These are phyloP conservation scores for Pseudevernia furfuracea DNA, from an alignment of 495 filamentous ascomycete species.

Conservation along the genomic window DNA sequence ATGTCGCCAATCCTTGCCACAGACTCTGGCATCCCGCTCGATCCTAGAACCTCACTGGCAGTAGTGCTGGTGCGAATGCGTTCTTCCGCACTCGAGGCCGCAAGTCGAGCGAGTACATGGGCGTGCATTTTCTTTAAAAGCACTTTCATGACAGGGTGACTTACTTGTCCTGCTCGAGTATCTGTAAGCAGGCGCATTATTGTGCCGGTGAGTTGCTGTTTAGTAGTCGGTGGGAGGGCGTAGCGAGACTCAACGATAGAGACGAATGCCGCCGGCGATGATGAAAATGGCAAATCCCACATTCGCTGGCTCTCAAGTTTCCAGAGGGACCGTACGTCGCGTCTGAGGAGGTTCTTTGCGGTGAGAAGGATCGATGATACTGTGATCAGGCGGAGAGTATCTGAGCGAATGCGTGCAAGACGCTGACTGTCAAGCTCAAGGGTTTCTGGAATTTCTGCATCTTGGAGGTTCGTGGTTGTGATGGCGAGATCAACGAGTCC, in stretches of 20 bases:
- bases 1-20: slow-evolving; percentile 74
- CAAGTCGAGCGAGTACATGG: slow-evolving; percentile 70
- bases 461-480: slow-evolving; percentile 46
- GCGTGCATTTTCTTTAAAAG: slow-evolving; percentile 31
- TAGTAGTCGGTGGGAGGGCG: slow-evolving; percentile 58
- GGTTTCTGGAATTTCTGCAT: slow-evolving; percentile 70
- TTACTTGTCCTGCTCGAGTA: slow-evolving; percentile 32
- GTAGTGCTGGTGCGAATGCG: slow-evolving; percentile 71
- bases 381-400: slow-evolving; percentile 67
- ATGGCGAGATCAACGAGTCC: slow-evolving; percentile 60
- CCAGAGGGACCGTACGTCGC: slow-evolving; percentile 86
- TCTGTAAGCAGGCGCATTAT: slow-evolving; percentile 49
- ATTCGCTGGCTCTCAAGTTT: slow-evolving; percentile 76
- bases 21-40: slow-evolving; percentile 80
- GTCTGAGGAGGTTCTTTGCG: slow-evolving; percentile 90
- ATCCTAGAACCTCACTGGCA: slow-evolving; percentile 73
- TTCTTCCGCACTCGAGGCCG: slow-evolving; percentile 69
- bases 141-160: slow-evolving; percentile 35
- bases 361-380: slow-evolving; percentile 78
- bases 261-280: slow-evolving; percentile 58
- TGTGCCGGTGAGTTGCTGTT: slow-evolving; percentile 38
- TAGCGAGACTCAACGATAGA: slow-evolving; percentile 71
- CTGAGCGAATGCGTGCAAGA: slow-evolving; percentile 54
- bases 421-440: slow-evolving; percentile 71
- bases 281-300: slow-evolving; percentile 48